Conservation (phyloP, 2,329 filamentous ascomycete genomes). For the Aspergillus sp. region DNA sequence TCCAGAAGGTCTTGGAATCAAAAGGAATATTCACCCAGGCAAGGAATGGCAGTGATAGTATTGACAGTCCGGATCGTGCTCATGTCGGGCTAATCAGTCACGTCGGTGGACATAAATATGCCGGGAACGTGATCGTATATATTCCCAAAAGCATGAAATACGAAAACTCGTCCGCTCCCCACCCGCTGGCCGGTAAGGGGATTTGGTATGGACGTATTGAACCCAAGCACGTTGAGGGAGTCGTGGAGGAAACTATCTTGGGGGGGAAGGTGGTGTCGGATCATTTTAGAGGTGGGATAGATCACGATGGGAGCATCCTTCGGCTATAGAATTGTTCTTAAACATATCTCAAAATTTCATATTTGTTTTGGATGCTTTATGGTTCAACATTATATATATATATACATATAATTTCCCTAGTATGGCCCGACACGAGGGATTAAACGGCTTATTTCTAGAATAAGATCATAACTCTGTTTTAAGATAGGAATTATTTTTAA, state of each 20-base stretch:
- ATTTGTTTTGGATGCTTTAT: too few species aligned
- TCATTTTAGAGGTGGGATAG: constrained; percentile 84
- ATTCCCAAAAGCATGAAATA: constrained; percentile 39
- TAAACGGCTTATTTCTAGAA: too few species aligned
- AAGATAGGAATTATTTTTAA: too few species aligned
- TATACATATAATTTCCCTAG: too few species aligned
- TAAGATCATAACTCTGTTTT: too few species aligned
- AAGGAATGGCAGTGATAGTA: constrained; percentile 12
- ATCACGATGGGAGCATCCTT: constrained; percentile 69
- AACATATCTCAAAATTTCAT: neutral
- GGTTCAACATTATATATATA: too few species aligned
- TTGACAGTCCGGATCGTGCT: constrained; percentile 34
- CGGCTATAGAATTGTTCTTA: constrained; percentile 47
- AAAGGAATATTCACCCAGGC: constrained; percentile 30
- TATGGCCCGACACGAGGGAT: too few species aligned
- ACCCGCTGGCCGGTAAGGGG: constrained; percentile 42
- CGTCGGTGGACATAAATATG: constrained; percentile 93
- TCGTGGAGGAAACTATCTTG: constrained; percentile 81
- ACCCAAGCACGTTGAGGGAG: constrained; percentile 85
- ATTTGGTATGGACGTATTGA: constrained; percentile 85
- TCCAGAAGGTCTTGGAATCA: constrained; percentile 49
- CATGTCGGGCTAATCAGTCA: constrained; percentile 65
- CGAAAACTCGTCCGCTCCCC: constrained; percentile 18
- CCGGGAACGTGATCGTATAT: constrained; percentile 90
- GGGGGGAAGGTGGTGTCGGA: constrained; percentile 81